A percentile compares a stretch with the other conserved stretches of the same genome.
Conservation (phyloP, 1,284 basidiomycete species). For the Phaffia rhodozyma region DNA sequence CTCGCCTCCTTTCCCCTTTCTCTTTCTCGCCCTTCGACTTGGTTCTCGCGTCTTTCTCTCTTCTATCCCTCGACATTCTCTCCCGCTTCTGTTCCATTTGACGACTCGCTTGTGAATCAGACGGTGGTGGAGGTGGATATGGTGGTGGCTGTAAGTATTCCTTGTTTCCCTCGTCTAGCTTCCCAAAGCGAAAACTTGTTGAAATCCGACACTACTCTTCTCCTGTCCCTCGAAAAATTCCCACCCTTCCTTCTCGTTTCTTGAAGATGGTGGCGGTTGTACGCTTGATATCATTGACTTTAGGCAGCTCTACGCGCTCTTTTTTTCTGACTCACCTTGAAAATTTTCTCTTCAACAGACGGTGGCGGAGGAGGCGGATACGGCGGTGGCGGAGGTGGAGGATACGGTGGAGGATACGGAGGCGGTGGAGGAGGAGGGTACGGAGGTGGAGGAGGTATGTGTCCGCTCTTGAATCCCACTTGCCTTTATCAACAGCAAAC, state of each 20-base stretch:
- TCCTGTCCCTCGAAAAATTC: no score
- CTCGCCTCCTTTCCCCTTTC: background rate
- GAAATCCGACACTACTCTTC: no score
- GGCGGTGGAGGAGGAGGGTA: constrained; percentile 27
- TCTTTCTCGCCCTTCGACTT: background rate
- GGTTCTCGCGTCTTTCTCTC: background rate
- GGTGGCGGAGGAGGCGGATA: no score
- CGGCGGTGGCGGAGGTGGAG: no score
- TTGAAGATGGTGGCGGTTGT: background rate
- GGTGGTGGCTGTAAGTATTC: background rate
- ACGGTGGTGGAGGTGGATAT: constrained; percentile 2
- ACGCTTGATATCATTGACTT: no score
- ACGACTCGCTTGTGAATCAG: background rate
- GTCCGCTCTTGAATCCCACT: constrained; percentile 24
- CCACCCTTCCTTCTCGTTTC: background rate
- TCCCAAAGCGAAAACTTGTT: background rate
- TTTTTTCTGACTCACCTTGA: no score
- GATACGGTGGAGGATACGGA: constrained; percentile 11
- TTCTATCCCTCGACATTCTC: background rate
- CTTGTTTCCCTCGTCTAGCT: background rate
- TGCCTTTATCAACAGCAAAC: constrained; percentile 21
- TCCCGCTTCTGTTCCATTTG: background rate
- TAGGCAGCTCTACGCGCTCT: no score
- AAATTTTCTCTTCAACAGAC: no score
- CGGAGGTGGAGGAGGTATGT: constrained; percentile 32